Conservation (phyloP, 176 grass and related monocot genomes). For the Cenchrus purpureus region DNA sequence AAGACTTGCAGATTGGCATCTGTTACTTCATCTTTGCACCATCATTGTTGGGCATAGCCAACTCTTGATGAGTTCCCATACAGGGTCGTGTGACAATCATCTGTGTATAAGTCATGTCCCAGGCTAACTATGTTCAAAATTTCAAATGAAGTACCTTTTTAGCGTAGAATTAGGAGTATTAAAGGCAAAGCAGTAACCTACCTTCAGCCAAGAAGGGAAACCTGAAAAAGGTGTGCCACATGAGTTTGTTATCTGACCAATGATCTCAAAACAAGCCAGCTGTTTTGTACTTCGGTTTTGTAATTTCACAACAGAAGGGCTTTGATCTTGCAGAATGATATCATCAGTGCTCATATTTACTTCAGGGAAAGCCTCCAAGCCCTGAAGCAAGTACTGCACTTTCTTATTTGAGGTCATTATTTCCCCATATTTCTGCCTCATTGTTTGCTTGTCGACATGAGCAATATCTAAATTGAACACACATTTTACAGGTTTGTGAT, state of each 20-base stretch:
- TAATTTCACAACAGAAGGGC: slow-evolving; percentile 58
- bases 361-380: slow-evolving; percentile 58
- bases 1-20: not conserved
- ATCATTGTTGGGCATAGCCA: not conserved
- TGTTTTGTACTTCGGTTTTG: slow-evolving; percentile 64
- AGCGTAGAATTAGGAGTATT: not conserved
- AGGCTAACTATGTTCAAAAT: not conserved
- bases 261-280: slow-evolving; percentile 60
- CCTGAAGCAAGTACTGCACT: slow-evolving; percentile 51
- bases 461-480: slow-evolving; percentile 89
- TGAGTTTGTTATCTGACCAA: slow-evolving; percentile 40
- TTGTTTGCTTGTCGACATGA: slow-evolving; percentile 64
- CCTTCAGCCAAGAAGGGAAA: slow-evolving; percentile 90
- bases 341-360: slow-evolving; percentile 53
- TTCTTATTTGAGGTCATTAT: slow-evolving; percentile 68
- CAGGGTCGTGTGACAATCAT: not conserved
- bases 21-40: not conserved
- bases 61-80: not conserved
- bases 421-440: slow-evolving; percentile 72
- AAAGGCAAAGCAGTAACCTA: slow-evolving; percentile 31
- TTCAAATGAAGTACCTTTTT: not conserved
- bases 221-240: slow-evolving; percentile 31
- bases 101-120: not conserved
- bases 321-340: slow-evolving; percentile 64
- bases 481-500: slow-evolving; percentile 91